phyloP scores from a whole-genome alignment of 1,284 basidiomycete species.

The Heliocybe sulcata region DNA sequence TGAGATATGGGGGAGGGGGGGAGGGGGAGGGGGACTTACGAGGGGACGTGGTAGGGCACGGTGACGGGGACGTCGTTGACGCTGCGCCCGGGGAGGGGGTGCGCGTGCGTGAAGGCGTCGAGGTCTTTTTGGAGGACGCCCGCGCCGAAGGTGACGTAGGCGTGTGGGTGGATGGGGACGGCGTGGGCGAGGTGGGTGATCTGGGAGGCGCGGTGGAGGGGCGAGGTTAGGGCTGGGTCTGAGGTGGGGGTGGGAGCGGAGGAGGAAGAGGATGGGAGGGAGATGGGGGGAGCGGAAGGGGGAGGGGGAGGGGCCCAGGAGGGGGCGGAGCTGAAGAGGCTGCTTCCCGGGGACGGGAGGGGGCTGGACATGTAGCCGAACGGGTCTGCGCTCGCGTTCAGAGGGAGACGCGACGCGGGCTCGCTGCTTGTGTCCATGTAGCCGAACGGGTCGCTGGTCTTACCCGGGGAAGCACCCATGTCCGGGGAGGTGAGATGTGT shows the following conservation, averaged over 20 bases:
- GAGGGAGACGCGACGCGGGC: not conserved
- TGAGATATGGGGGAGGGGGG: no score
- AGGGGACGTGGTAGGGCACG: conserved; percentile 82
- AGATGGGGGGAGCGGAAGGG: not conserved
- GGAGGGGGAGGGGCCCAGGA: not conserved
- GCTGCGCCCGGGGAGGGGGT: conserved; percentile 58
- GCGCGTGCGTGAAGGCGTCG: conserved; percentile 64
- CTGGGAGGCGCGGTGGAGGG: not conserved
- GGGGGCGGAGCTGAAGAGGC: not conserved
- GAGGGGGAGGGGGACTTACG: no score
- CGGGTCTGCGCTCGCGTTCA: conserved; percentile 18
- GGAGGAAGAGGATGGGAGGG: not conserved
- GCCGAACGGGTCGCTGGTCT: not conserved
- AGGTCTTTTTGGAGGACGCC: conserved; percentile 79
- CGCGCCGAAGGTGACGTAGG: conserved; percentile 77
- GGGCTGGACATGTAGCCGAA: conserved; percentile 44
- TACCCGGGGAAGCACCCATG: no score
- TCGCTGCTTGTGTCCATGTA: not conserved
- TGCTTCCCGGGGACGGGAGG: not conserved
- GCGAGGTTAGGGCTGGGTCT: not conserved
- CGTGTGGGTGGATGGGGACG: conserved; percentile 56
- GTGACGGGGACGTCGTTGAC: conserved; percentile 36
- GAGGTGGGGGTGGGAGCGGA: not conserved
- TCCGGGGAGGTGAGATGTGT: not conserved
- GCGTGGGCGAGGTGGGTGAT: conserved; percentile 21